phyloP scores from a whole-genome alignment of 176 grass and related monocot species.

The Oryza officinalis region DNA sequence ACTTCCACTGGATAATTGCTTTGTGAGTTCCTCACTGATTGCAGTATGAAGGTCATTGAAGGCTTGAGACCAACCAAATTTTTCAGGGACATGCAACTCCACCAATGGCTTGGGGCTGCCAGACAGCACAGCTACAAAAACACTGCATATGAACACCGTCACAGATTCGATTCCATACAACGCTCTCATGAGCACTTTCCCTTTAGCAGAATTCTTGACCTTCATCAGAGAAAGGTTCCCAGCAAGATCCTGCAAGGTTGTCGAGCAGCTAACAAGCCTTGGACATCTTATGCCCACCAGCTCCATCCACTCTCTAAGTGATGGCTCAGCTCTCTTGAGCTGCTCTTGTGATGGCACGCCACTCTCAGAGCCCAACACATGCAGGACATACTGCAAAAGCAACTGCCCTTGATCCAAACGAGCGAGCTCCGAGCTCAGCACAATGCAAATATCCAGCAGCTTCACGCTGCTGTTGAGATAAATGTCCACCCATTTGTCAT shows the following conservation, averaged over 20 bases:
- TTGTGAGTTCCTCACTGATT: conserved; percentile 54
- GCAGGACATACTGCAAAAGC: conserved; percentile 61
- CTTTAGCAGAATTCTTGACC: conserved; percentile 78
- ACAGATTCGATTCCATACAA: conserved; percentile 73
- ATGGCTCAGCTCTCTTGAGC: conserved; percentile 48
- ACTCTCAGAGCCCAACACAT: conserved; percentile 44
- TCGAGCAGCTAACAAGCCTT: conserved; percentile 61
- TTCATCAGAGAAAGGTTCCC: conserved; percentile 60
- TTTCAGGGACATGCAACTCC: conserved; percentile 61
- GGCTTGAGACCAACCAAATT: conserved; percentile 70
- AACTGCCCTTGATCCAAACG: conserved; percentile 81
- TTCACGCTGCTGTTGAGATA: conserved; percentile 83
- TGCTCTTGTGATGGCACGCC: conserved; percentile 44
- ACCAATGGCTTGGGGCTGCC: conserved; percentile 51
- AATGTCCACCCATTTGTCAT: conserved; percentile 87
- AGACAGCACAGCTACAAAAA: conserved; percentile 52
- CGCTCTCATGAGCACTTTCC: conserved; percentile 69
- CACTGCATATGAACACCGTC: conserved; percentile 58
- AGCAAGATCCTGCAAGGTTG: conserved; percentile 54
- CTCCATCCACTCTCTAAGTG: conserved; percentile 65
- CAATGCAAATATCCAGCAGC: conserved; percentile 79
- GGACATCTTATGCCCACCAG: conserved; percentile 26
- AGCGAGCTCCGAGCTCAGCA: conserved; percentile 68
- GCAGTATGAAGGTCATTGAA: conserved; percentile 59
- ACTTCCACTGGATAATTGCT: conserved; percentile 24